Evolutionary conservation across 2,329 filamentous ascomycete species (phyloP).

Genomic region (Calonectria naviculata): DNA sequence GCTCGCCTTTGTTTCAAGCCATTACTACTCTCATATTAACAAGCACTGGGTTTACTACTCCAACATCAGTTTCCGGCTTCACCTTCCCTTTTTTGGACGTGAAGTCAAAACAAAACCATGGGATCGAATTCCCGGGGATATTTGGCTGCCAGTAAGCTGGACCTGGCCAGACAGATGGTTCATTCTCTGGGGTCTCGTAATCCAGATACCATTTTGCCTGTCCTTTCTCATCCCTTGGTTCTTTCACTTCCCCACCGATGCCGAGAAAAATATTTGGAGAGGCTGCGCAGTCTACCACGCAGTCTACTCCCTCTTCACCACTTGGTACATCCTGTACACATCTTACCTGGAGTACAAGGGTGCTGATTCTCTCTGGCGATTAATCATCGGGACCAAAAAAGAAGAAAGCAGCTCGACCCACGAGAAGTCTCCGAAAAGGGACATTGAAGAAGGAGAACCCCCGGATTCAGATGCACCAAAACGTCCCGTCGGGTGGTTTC

Average conservation of each 20-base stretch:
- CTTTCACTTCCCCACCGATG: neutral
- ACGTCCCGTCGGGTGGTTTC: neutral
- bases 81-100: slow-evolving; percentile 20
- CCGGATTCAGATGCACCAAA: neutral
- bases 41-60: slow-evolving; percentile 25
- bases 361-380: neutral
- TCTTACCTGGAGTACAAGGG: neutral
- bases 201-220: slow-evolving; percentile 8
- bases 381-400: neutral
- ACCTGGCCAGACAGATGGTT: slow-evolving; percentile 5
- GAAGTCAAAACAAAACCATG: slow-evolving; percentile 9
- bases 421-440: neutral
- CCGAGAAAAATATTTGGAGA: slow-evolving; percentile 15
- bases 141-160: neutral
- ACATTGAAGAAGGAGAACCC: neutral
- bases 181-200: slow-evolving; percentile 1
- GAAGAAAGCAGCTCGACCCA: neutral
- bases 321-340: neutral
- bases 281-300: neutral
- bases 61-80: slow-evolving; percentile 5
- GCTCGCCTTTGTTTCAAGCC: slow-evolving; percentile 19
- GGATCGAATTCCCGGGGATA: slow-evolving; percentile 18
- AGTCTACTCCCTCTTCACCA: neutral
- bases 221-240: slow-evolving; percentile 21
- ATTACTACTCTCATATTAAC: slow-evolving; percentile 19